Conservation (phyloP, 1,284 basidiomycete species). For the Ustilago hordei region DNA sequence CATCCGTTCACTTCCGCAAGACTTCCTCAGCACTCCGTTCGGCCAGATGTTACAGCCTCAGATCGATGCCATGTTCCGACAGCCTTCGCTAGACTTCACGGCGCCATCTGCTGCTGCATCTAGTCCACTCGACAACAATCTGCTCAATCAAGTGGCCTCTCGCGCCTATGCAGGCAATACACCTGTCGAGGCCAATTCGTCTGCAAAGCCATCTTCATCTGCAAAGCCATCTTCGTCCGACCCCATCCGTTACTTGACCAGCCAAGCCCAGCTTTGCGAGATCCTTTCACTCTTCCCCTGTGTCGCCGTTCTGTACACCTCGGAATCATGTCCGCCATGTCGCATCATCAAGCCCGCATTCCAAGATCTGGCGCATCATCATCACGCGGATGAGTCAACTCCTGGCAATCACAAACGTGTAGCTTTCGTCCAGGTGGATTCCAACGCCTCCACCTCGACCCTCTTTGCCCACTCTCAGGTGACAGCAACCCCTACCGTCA, state of each 20-base stretch:
- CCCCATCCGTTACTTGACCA: slow-evolving; percentile 65
- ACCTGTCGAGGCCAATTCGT: slow-evolving; percentile 66
- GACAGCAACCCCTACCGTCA: slow-evolving; percentile 83
- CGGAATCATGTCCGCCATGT: slow-evolving; percentile 76
- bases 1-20: slow-evolving; percentile 74
- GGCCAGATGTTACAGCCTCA: slow-evolving; percentile 86
- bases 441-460: slow-evolving; percentile 46
- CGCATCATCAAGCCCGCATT: slow-evolving; percentile 77
- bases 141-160: slow-evolving; percentile 72
- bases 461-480: slow-evolving; percentile 72
- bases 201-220: slow-evolving; percentile 73
- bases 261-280: slow-evolving; percentile 41
- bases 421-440: slow-evolving; percentile 67
- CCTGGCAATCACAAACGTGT: slow-evolving; percentile 41
- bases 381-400: slow-evolving; percentile 28
- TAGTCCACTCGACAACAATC: slow-evolving; percentile 6
- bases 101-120: slow-evolving; percentile 4
- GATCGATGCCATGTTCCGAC: slow-evolving; percentile 75
- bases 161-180: slow-evolving; percentile 70
- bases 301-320: slow-evolving; percentile 77
- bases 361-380: slow-evolving; percentile 75
- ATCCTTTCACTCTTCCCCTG: slow-evolving; percentile 71
- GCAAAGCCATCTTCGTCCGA: slow-evolving; percentile 77
- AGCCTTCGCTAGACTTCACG: slow-evolving; percentile 14
- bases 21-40: slow-evolving; percentile 90